phyloP scores from a whole-genome alignment of 345 rosid genomes.

The Corymbia maculata region DNA sequence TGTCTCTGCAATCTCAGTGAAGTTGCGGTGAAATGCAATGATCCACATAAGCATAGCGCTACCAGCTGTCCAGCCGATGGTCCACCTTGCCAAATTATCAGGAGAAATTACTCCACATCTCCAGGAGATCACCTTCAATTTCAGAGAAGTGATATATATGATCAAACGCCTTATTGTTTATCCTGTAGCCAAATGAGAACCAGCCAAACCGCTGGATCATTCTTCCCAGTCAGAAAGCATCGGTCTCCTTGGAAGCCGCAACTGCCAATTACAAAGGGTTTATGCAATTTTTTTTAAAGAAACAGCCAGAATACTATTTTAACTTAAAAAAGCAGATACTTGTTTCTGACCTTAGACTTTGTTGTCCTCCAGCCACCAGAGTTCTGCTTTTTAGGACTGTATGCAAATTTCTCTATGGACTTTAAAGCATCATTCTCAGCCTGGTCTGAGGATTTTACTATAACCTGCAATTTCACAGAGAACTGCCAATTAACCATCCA shows the following conservation, averaged over 20 bases:
- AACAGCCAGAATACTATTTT: not conserved
- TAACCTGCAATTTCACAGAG: constrained; percentile 17
- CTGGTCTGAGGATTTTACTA: not conserved
- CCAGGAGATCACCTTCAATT: not conserved
- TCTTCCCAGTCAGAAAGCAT: not conserved
- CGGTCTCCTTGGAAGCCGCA: constrained; percentile 47
- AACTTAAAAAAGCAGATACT: not conserved
- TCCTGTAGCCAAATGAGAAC: not conserved
- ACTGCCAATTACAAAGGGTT: constrained; percentile 16
- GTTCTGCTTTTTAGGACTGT: constrained; percentile 25
- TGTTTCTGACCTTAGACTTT: constrained; percentile 49
- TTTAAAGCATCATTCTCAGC: constrained; percentile 26
- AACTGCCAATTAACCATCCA: not conserved
- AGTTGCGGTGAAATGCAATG: not conserved
- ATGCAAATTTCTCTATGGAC: constrained; percentile 52
- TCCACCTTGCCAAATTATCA: not conserved
- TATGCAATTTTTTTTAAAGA: not conserved
- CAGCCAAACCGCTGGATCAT: not conserved
- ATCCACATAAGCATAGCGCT: not conserved
- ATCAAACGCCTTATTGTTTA: not conserved
- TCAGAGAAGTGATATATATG: not conserved
- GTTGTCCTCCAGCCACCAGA: constrained; percentile 84
- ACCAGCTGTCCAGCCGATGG: not conserved
- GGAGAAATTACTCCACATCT: not conserved
- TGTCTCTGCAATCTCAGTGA: not conserved